These are phyloP conservation scores for Hyaloscypha variabilis DNA, from an alignment of 495 filamentous ascomycete genomes.

Conservation along the genomic window DNA sequence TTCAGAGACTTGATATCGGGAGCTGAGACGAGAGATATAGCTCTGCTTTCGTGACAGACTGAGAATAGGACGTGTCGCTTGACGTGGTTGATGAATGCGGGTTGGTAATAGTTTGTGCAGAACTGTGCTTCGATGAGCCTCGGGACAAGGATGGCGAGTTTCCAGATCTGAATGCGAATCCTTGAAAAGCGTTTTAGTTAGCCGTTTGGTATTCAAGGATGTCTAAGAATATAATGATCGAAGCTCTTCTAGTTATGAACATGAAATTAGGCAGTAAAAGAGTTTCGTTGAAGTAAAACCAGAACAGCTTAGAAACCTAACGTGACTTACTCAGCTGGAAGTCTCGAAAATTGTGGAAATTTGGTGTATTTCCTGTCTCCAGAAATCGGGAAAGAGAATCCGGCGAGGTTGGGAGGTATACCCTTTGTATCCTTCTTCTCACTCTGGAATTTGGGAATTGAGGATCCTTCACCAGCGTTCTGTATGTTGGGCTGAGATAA, in stretches of 20 bases:
- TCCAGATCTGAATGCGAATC: conserved; percentile 13
- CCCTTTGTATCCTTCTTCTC: neutral
- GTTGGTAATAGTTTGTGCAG: neutral
- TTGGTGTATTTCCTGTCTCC: neutral
- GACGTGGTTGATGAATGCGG: conserved; percentile 1
- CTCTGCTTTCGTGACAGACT: conserved; percentile 11
- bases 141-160: neutral
- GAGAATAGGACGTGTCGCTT: neutral
- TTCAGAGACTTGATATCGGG: neutral
- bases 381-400: neutral
- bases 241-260: too few species aligned
- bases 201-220: too few species aligned
- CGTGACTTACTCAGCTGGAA: conserved; percentile 10
- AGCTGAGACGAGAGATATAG: neutral
- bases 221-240: too few species aligned
- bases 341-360: neutral
- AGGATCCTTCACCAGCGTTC: neutral
- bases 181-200: too few species aligned
- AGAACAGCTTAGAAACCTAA: too few species aligned
- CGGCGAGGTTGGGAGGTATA: neutral
- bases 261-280: too few species aligned
- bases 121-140: conserved; percentile 15
- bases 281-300: too few species aligned
- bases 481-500: neutral
- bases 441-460: neutral